These are phyloP conservation scores for Solanum acaule DNA, from an alignment of 257 asterid genomes.

Conservation along the genomic window DNA sequence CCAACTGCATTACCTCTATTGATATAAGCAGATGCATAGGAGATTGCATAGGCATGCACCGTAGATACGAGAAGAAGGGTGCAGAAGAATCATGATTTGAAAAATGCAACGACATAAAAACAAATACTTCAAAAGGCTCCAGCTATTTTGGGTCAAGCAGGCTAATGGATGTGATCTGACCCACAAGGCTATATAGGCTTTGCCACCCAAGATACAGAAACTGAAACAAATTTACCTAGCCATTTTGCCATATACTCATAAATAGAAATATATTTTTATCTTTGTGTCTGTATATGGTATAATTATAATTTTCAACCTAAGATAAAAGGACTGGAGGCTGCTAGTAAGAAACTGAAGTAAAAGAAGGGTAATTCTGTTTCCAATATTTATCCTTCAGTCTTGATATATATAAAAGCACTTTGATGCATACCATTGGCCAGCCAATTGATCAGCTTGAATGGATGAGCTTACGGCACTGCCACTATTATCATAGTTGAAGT, in stretches of 20 bases:
- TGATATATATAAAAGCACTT: not conserved
- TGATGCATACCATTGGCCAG: slow-evolving; percentile 74
- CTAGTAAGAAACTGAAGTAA: not conserved
- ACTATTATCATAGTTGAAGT: slow-evolving; percentile 73
- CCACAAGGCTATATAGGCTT: not conserved
- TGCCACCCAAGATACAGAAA: not conserved
- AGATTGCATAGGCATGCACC: not conserved
- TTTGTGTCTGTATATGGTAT: not conserved
- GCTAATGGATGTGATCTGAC: not conserved
- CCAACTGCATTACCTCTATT: not conserved
- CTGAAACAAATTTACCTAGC: not conserved
- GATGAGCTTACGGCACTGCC: slow-evolving; percentile 65
- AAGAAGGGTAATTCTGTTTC: not conserved
- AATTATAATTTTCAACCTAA: not conserved
- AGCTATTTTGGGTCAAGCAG: not conserved
- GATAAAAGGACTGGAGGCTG: not conserved
- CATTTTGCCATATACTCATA: not conserved
- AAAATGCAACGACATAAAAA: not conserved
- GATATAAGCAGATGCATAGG: not conserved
- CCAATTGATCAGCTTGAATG: slow-evolving; percentile 96
- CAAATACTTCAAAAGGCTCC: not conserved
- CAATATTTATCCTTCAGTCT: not conserved
- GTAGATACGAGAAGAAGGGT: not conserved
- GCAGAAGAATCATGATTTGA: not conserved
- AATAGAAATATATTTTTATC: not conserved